These are phyloP conservation scores for Cnidoscolus chayamansa DNA, from an alignment of 441 rosid species.

Conservation along the genomic window DNA sequence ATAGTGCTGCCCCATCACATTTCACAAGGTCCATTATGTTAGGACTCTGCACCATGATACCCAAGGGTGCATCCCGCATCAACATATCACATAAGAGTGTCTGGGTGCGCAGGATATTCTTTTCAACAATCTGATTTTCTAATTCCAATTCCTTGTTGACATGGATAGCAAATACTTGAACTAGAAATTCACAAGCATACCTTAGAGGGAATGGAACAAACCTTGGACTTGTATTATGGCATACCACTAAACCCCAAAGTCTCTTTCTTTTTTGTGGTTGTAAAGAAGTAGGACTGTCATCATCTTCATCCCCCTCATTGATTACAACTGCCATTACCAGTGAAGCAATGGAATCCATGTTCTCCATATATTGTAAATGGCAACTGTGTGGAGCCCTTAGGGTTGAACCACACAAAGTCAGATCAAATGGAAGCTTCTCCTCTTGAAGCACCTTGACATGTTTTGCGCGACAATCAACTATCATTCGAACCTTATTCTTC, in stretches of 20 bases:
- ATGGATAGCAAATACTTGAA: constrained; percentile 93
- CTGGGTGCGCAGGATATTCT: constrained; percentile 86
- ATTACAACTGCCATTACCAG: constrained; percentile 89
- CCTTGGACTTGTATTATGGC: constrained; percentile 80
- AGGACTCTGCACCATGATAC: constrained; percentile 78
- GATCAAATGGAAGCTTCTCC: constrained; percentile 73
- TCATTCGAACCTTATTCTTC: constrained; percentile 95
- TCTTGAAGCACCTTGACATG: constrained; percentile 86
- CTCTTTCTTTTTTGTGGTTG: constrained; percentile 75
- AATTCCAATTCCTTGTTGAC: constrained; percentile 86
- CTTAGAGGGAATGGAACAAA: constrained; percentile 97
- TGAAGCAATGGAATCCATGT: constrained; percentile 91
- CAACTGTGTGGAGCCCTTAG: constrained; percentile 91
- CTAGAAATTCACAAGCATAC: constrained; percentile 93
- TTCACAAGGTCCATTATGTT: constrained; percentile 89
- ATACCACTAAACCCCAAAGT: constrained; percentile 93
- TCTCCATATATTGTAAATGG: constrained; percentile 90
- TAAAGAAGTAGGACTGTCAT: constrained; percentile 37
- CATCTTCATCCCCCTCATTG: constrained; percentile 75
- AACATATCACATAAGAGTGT: constrained; percentile 92
- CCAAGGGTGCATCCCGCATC: constrained; percentile 90
- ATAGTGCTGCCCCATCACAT: constrained; percentile 89
- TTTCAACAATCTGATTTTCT: constrained; percentile 82
- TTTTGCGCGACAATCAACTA: constrained; percentile 85
- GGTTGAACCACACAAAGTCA: constrained; percentile 88